A percentile compares a stretch with the other conserved stretches of the same genome.
Evolutionary conservation across 176 grass and related monocot species (phyloP).

Genomic region (Phoenix dactylifera): DNA sequence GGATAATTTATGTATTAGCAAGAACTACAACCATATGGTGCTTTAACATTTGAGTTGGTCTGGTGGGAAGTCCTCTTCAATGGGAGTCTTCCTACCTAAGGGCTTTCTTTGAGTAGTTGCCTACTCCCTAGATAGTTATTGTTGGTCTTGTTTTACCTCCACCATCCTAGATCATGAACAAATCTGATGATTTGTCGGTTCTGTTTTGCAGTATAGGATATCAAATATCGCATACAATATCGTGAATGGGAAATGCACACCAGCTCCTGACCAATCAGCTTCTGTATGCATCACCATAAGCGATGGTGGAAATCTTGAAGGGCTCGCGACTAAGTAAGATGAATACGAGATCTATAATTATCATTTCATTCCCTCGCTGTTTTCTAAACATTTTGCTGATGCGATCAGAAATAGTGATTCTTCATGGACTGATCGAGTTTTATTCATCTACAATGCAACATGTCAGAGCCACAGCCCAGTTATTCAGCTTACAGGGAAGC

Average conservation of each 20-base stretch:
- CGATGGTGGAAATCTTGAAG: constrained; percentile 84
- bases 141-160: no score
- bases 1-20: no score
- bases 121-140: no score
- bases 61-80: no score
- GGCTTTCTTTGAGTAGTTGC: no score
- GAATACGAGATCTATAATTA: background rate
- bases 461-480: constrained; percentile 71
- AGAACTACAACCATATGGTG: background rate
- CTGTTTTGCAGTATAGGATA: constrained; percentile 60
- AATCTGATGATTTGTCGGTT: background rate
- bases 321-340: constrained; percentile 64
- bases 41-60: background rate
- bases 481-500: constrained; percentile 94
- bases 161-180: no score
- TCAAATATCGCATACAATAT: constrained; percentile 78
- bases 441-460: constrained; percentile 29
- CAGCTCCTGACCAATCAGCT: constrained; percentile 41
- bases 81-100: no score
- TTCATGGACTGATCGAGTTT: no score
- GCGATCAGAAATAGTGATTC: no score
- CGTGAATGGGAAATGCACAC: constrained; percentile 51
- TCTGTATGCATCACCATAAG: constrained; percentile 82
- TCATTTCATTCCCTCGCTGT: background rate
- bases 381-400: background rate